These are phyloP conservation scores for Tricholoma flavovirens DNA, from an alignment of 768 basidiomycete genomes.

Conservation along the genomic window DNA sequence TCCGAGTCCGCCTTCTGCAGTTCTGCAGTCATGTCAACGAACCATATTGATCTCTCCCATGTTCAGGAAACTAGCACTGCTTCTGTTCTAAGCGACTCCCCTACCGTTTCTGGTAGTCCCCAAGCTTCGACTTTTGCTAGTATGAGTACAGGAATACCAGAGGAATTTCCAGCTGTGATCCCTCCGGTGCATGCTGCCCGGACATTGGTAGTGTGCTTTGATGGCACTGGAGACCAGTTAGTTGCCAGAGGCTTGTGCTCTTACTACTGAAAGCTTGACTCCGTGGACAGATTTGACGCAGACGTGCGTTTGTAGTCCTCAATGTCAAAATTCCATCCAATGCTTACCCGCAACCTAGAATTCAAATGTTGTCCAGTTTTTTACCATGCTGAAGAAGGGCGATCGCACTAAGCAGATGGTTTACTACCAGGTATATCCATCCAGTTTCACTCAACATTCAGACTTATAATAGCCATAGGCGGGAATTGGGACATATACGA, in stretches of 20 bases:
- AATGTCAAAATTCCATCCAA: background rate
- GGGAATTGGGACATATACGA: conserved; percentile 49
- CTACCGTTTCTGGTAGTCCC: conserved; percentile 2
- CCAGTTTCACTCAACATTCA: background rate
- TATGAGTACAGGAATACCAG: background rate
- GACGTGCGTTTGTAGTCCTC: conserved; percentile 23
- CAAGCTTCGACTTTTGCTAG: conserved; percentile 4
- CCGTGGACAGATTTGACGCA: conserved; percentile 27
- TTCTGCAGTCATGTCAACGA: background rate
- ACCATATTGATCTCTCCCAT: background rate
- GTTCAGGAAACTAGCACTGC: background rate
- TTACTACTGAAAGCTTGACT: background rate
- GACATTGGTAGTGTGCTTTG: conserved; percentile 65
- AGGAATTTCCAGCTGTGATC: conserved; percentile 12
- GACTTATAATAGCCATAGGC: conserved; percentile 25
- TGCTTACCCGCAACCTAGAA: conserved; percentile 25
- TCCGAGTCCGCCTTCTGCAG: too few species aligned
- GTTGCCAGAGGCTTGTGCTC: conserved; percentile 1
- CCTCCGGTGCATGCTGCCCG: conserved; percentile 29
- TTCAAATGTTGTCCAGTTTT: conserved; percentile 47
- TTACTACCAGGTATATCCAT: conserved; percentile 45
- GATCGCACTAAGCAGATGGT: conserved; percentile 44
- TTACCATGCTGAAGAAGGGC: conserved; percentile 47
- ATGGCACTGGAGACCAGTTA: conserved; percentile 48
- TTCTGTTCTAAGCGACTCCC: background rate